phyloP scores from a whole-genome alignment of 1,284 basidiomycete genomes.

The Neonothopanus nambi region DNA sequence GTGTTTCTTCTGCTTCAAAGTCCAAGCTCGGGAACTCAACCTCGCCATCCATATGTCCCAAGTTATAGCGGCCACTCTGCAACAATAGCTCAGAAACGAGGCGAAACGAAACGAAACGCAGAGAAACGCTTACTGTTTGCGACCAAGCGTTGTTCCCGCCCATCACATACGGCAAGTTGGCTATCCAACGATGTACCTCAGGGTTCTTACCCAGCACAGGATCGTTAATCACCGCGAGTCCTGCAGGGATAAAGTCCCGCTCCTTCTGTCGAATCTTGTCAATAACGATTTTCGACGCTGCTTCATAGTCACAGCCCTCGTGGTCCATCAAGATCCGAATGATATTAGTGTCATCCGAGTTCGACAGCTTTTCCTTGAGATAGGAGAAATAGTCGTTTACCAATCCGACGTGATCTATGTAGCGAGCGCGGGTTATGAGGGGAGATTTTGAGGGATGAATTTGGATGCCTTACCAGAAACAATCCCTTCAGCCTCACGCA shows the following conservation, averaged over 20 bases:
- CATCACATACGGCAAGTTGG: slow-evolving; percentile 18
- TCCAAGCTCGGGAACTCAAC: slow-evolving; percentile 7
- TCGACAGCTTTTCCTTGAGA: slow-evolving; percentile 15
- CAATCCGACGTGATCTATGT: slow-evolving; percentile 16
- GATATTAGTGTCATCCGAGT: slow-evolving; percentile 19
- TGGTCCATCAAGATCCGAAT: slow-evolving; percentile 16
- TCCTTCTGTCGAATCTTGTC: slow-evolving; percentile 13
- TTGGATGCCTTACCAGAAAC: slow-evolving; percentile 7
- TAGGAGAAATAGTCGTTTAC: slow-evolving; percentile 18
- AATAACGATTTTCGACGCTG: slow-evolving; percentile 1
- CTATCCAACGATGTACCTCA: slow-evolving; percentile 16
- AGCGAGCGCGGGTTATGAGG: too few species aligned
- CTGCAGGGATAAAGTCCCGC: slow-evolving; percentile 12
- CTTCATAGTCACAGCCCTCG: slow-evolving; percentile 6
- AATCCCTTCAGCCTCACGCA: slow-evolving; percentile 16
- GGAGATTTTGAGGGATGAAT: not conserved
- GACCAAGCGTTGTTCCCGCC: slow-evolving; percentile 19
- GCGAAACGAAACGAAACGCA: not conserved
- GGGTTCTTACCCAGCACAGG: slow-evolving; percentile 17
- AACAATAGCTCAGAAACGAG: not conserved
- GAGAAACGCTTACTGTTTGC: slow-evolving; percentile 9
- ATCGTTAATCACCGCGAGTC: slow-evolving; percentile 16
- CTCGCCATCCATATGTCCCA: slow-evolving; percentile 5
- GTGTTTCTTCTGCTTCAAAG: slow-evolving; percentile 8
- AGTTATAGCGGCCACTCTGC: slow-evolving; percentile 16